phyloP scores from a whole-genome alignment of 2,329 filamentous ascomycete genomes.

The Apiospora arundinis region DNA sequence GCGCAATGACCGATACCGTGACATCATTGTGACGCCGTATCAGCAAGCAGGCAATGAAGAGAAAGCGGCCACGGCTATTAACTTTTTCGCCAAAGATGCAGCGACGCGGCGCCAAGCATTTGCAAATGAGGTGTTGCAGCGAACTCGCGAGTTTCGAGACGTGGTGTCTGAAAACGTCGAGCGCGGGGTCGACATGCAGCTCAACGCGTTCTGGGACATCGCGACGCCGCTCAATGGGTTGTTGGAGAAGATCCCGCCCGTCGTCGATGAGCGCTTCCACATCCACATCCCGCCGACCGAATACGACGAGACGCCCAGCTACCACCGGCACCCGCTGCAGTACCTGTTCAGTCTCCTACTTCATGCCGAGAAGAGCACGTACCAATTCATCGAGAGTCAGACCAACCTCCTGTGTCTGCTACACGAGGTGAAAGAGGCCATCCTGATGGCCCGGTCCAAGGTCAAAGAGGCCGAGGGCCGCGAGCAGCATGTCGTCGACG shows the following conservation, averaged over 20 bases:
- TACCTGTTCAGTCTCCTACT: constrained; percentile 86
- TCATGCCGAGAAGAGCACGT: constrained; percentile 90
- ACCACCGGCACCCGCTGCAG: constrained; percentile 81
- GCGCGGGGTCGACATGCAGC: constrained; percentile 87
- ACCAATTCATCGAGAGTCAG: constrained; percentile 96
- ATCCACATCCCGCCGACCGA: constrained; percentile 81
- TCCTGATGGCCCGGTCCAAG: constrained; percentile 67
- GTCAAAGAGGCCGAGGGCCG: constrained; percentile 69
- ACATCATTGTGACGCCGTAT: constrained; percentile 84
- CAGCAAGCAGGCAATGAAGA: constrained; percentile 74
- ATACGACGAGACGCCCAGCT: constrained; percentile 84
- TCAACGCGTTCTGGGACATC: constrained; percentile 97
- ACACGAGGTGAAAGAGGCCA: constrained; percentile 86
- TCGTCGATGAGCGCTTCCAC: constrained; percentile 62
- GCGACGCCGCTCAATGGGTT: constrained; percentile 81
- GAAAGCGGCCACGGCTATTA: constrained; percentile 78
- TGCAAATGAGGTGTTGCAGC: constrained; percentile 73
- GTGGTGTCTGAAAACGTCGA: constrained; percentile 86
- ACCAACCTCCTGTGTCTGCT: constrained; percentile 88
- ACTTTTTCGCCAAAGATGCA: constrained; percentile 84
- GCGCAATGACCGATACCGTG: constrained; percentile 84
- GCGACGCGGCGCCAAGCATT: constrained; percentile 73
- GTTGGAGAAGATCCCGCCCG: constrained; percentile 77
- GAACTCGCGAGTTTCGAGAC: constrained; percentile 77
- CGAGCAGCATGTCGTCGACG: constrained; percentile 53